phyloP scores from a whole-genome alignment of 208 protist species.

The Leishmania mexicana region DNA sequence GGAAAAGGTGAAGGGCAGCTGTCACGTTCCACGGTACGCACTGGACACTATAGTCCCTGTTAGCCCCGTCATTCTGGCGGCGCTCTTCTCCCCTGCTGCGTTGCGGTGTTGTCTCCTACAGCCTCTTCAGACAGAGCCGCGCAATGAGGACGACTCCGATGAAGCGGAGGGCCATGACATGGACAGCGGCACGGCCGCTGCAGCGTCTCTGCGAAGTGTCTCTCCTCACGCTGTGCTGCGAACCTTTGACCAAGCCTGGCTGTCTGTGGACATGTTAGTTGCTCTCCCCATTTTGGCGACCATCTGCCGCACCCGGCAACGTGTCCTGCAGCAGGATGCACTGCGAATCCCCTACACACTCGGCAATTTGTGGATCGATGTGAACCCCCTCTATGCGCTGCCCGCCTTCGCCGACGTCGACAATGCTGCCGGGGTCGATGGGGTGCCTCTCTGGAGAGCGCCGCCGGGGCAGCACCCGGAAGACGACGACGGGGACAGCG shows the following conservation, averaged over 20 bases:
- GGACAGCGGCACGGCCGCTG: neutral
- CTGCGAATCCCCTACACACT: conserved; percentile 63
- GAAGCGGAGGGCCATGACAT: neutral
- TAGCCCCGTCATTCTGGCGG: conserved; percentile 72
- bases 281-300: conserved; percentile 61
- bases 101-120: conserved; percentile 71
- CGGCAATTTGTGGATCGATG: conserved; percentile 49
- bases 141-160: neutral
- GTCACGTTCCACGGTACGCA: conserved; percentile 32
- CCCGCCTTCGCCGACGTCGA: conserved; percentile 12
- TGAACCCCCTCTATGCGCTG: conserved; percentile 65
- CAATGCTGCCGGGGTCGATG: neutral
- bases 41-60: conserved; percentile 51
- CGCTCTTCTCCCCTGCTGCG: conserved; percentile 53
- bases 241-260: conserved; percentile 45
- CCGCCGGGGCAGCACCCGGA: conserved; percentile 11
- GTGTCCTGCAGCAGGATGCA: conserved; percentile 41
- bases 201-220: neutral
- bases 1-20: conserved; percentile 11
- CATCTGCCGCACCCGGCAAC: conserved; percentile 54
- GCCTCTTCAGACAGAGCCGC: conserved; percentile 1
- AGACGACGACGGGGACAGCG: neutral
- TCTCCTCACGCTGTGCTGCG: conserved; percentile 15
- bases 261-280: conserved; percentile 48
- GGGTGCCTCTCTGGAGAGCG: conserved; percentile 24